Conservation (phyloP, 2,329 filamentous ascomycete species). For the Alternaria tenuissima region DNA sequence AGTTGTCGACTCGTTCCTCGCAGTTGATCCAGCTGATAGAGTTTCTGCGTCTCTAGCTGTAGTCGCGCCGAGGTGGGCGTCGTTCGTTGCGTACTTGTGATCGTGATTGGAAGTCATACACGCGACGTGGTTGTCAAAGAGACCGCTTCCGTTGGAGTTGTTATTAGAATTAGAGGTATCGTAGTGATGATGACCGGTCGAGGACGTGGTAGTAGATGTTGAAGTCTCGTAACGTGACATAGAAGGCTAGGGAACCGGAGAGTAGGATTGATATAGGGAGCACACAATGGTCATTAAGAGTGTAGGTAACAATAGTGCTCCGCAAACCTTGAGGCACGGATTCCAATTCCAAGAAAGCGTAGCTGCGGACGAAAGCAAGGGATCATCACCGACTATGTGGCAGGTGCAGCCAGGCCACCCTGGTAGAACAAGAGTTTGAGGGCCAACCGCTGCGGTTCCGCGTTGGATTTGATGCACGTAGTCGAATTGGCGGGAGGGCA, state of each 20-base stretch:
- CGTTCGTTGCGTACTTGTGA: conserved; percentile 23
- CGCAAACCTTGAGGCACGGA: conserved; percentile 25
- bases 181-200: conserved; percentile 7
- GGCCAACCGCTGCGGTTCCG: conserved; percentile 39
- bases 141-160: conserved; percentile 10
- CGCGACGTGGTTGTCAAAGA: conserved; percentile 22
- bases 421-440: conserved; percentile 14
- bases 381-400: conserved; percentile 26
- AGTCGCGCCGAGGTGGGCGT: conserved; percentile 30
- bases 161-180: conserved; percentile 8
- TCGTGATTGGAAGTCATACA: conserved; percentile 26
- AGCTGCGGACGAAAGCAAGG: conserved; percentile 36
- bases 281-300: conserved; percentile 11
- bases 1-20: conserved; percentile 30
- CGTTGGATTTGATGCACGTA: conserved; percentile 19
- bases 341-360: conserved; percentile 22
- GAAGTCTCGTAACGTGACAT: conserved; percentile 24
- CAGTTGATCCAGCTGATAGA: conserved; percentile 35
- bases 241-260: conserved; percentile 10
- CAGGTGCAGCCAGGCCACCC: conserved; percentile 23
- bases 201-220: conserved; percentile 1
- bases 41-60: conserved; percentile 34
- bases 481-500: conserved; percentile 25
- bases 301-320: conserved; percentile 15
- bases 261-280: conserved; percentile 13